Evolutionary conservation across 345 rosid species (phyloP).

Genomic region (Pistacia integerrima): DNA sequence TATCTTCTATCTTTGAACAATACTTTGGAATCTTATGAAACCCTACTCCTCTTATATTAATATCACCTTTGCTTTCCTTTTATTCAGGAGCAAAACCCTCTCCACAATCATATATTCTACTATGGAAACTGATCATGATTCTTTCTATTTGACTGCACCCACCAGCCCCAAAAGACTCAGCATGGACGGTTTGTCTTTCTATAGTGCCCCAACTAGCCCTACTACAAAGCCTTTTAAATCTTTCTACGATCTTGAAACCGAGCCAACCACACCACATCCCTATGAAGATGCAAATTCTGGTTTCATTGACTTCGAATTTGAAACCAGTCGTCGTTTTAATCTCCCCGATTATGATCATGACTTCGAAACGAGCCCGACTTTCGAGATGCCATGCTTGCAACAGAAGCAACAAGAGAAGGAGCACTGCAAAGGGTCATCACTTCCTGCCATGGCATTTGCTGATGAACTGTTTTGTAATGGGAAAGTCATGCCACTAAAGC

Average conservation of each 20-base stretch:
- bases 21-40: slow-evolving; percentile 22
- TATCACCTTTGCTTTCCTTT: slow-evolving; percentile 9
- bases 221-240: neutral
- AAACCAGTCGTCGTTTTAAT: slow-evolving; percentile 28
- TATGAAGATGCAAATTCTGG: slow-evolving; percentile 15
- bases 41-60: slow-evolving; percentile 1
- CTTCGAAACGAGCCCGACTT: neutral
- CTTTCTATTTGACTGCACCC: slow-evolving; percentile 29
- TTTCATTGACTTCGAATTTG: slow-evolving; percentile 42
- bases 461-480: slow-evolving; percentile 58
- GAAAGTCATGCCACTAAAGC: slow-evolving; percentile 47
- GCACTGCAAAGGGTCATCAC: slow-evolving; percentile 17
- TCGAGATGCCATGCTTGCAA: neutral
- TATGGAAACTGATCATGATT: slow-evolving; percentile 4
- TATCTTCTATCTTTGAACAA: slow-evolving; percentile 15
- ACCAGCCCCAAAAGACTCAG: slow-evolving; percentile 30
- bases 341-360: neutral
- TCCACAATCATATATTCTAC: neutral
- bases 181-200: slow-evolving; percentile 23
- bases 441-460: slow-evolving; percentile 55
- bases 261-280: slow-evolving; percentile 6
- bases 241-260: neutral
- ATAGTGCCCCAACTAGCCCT: slow-evolving; percentile 35
- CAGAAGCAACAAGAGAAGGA: neutral
- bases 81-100: slow-evolving; percentile 15